Base-by-base conservation (phyloP, 2,329 filamentous ascomycete species). In the Fusarium torulosum region DNA sequence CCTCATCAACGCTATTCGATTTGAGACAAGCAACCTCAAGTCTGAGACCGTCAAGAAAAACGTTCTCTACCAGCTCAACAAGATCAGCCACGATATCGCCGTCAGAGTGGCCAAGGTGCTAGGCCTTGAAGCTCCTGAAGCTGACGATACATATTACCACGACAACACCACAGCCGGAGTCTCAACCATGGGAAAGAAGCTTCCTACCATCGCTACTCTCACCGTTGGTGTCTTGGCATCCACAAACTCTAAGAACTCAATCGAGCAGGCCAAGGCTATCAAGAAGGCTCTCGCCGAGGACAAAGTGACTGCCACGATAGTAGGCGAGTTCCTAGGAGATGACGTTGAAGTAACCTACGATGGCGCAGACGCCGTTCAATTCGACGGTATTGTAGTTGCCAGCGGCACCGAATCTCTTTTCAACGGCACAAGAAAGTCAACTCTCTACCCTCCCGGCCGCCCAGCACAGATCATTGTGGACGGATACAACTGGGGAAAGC, bases 1-100 rank as follows among this genome's bases (percentile, higher is more conserved):
- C 73, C 77, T 93, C 38, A 83, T 93, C 79, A 90, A 93, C 75
- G 90, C 89, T 1, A 87, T 93, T 54, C 88, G 90, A 27, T 92
- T 93, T 75, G 91, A 93, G 79, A 85, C 84, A 0, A 84, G 87
- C 21, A 84, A 90, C 15, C 71, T 93, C 33, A 79, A 82, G 69
- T 88, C 86, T 0, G 66, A 59, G 9, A 72, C 82, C 3, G 86
- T 93, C 17, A 88, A 88, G 77, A 77, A 85, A 67, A 92, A 91
- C 66, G 87, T 91, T 2, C 81, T 93, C 41, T 79, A 80, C 17
- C 90, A 93, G 74, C 83, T 93, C 13, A 93, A 93, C 81, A 84
- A 83, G 43, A 81, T 93, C 71, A 86, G 84, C 75, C 85, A 93
- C 74, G 88, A 91, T 69, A 77, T 93, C 11, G 90, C 91, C 5